Percentiles rank a stretch among this genome's conserved stretches.
Evolutionary conservation across 768 basidiomycete genomes (phyloP).

Genomic region (Leccinum incarnatum): DNA sequence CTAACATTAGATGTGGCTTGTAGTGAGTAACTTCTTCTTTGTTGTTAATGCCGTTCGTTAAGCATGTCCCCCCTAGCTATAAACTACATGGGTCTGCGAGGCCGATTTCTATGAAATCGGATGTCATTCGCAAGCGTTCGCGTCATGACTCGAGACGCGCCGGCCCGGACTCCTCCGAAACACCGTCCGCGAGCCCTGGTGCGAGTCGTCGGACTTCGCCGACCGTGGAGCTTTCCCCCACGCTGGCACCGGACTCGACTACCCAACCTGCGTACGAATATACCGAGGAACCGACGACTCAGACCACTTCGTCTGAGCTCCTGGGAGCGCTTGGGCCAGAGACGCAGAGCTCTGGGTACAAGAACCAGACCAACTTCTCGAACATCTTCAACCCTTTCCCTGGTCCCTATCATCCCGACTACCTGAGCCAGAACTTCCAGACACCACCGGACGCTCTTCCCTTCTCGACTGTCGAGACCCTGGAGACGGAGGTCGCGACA

Average conservation of each 20-base stretch:
- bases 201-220: slow-evolving; percentile 75
- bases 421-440: slow-evolving; percentile 52
- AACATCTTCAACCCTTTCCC: slow-evolving; percentile 51
- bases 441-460: slow-evolving; percentile 51
- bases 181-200: slow-evolving; percentile 72
- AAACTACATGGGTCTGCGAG: slow-evolving; percentile 84
- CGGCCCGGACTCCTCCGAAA: slow-evolving; percentile 54
- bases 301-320: slow-evolving; percentile 49
- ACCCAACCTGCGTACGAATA: slow-evolving; percentile 55
- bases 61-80: slow-evolving; percentile 42
- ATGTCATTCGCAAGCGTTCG: slow-evolving; percentile 84
- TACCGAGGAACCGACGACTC: slow-evolving; percentile 40
- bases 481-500: slow-evolving; percentile 40
- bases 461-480: slow-evolving; percentile 46
- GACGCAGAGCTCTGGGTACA: slow-evolving; percentile 24
- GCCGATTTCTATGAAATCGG: slow-evolving; percentile 89
- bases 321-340: slow-evolving; percentile 43
- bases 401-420: slow-evolving; percentile 75
- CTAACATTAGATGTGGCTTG: slow-evolving; percentile 60
- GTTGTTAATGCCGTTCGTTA: slow-evolving; percentile 1
- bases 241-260: slow-evolving; percentile 68
- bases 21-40: slow-evolving; percentile 47
- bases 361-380: slow-evolving; percentile 29
- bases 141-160: slow-evolving; percentile 72
- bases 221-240: slow-evolving; percentile 56